Base-by-base conservation (phyloP, 805 yeast species). In the Zygosaccharomyces kombuchaensis region DNA sequence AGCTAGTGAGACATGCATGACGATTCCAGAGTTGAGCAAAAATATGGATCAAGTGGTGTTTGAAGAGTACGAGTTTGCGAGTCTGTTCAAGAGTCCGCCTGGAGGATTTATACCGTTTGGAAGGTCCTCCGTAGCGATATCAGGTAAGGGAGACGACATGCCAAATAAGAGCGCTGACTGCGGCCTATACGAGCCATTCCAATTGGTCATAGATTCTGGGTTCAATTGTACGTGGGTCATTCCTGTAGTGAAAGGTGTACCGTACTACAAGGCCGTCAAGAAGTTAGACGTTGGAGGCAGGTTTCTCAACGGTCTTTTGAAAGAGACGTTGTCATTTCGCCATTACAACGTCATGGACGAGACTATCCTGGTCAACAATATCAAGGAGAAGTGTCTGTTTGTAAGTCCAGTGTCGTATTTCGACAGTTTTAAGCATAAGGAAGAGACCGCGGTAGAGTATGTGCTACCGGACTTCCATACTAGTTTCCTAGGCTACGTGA, bases 341-440 rank as follows among this genome's bases (percentile, higher is more conserved):
- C 93, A 93, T 68, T 93, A 90, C 63, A 91, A 93, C 59, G 89
- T 93, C 54, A 81, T 87, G 60, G 96, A 93, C 50, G 99, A 95
- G 65, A 83, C 96, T 0, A 71, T 85, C 2, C 67, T 93, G 38
- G 82, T 93, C 40, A 87, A 89, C 59, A 81, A 84, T 39, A 85
- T 95, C 53, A 93, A 93, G 59, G 96, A 90, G 59, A 71, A 76
- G 30, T 65, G 69, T 48, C 39, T 61, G 2, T 64, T 58, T 38
- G 57, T 65, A 44, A 58, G 48, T 69, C 91, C 30, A 75, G 87
- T 63, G 81, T 78, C 70, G 27, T 61, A 54, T 57, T 59, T 59
- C 31, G 63, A 60, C 29, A 58, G 65, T 40, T 60, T 64, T 29
- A 58, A 58, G 34, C 50, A 52, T 9, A 56, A 59, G 30, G 60